A percentile compares a stretch with the other conserved stretches of the same genome.
Evolutionary conservation across 2,329 filamentous ascomycete genomes (phyloP).

Genomic region (Chaetomiaceae sp.): DNA sequence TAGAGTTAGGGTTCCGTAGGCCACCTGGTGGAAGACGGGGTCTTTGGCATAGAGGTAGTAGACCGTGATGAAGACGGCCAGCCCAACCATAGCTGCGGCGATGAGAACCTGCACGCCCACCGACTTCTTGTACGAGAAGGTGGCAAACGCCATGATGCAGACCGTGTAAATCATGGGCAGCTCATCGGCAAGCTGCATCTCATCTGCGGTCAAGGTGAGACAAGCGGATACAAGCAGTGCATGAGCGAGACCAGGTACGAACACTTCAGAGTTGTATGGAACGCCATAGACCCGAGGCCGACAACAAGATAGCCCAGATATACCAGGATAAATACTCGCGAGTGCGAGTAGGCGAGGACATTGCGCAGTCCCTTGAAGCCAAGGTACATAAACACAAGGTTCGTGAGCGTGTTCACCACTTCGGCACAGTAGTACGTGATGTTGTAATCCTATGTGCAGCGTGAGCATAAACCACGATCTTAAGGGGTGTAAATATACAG

Average conservation of each 20-base stretch:
- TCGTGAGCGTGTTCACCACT: slow-evolving; percentile 62
- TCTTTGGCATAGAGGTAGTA: slow-evolving; percentile 76
- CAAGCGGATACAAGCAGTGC: not conserved
- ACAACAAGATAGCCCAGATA: slow-evolving; percentile 49
- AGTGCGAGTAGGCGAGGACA: slow-evolving; percentile 67
- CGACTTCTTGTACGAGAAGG: slow-evolving; percentile 64
- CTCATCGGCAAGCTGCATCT: slow-evolving; percentile 56
- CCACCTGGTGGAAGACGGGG: slow-evolving; percentile 74
- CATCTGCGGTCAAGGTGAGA: slow-evolving; percentile 34
- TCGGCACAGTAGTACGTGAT: slow-evolving; percentile 34
- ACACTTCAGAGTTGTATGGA: slow-evolving; percentile 53
- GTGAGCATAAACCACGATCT: not conserved
- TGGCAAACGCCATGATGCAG: slow-evolving; percentile 55
- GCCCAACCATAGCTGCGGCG: slow-evolving; percentile 45
- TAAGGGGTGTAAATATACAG: not conserved
- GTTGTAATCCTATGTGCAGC: slow-evolving; percentile 29
- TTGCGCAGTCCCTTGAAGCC: slow-evolving; percentile 68
- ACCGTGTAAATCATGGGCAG: slow-evolving; percentile 56
- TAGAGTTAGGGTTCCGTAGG: slow-evolving; percentile 66
- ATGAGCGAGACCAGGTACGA: slow-evolving; percentile 19
- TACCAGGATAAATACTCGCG: slow-evolving; percentile 66
- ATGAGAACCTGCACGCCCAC: slow-evolving; percentile 30
- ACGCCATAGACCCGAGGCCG: slow-evolving; percentile 50
- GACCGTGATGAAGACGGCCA: slow-evolving; percentile 60
- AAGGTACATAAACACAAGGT: slow-evolving; percentile 73